phyloP scores from a whole-genome alignment of 805 yeast genomes.

The Alloascoidea hylecoeti region DNA sequence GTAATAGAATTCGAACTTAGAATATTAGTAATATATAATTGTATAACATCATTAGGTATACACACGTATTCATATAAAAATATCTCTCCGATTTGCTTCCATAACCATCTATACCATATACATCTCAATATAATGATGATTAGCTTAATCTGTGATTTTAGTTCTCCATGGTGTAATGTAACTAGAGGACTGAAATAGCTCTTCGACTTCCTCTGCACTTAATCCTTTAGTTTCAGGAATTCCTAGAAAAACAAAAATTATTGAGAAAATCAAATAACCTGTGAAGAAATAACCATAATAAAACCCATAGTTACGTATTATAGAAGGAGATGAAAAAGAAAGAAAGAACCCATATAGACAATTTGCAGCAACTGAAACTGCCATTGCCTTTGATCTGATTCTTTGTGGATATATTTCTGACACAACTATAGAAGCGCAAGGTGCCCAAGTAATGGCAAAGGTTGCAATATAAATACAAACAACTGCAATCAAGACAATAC shows the following conservation, averaged over 20 bases:
- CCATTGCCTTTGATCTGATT: conserved; percentile 61
- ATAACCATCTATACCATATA: too few relatives aligned
- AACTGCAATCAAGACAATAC: conserved; percentile 32
- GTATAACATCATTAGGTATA: too few relatives aligned
- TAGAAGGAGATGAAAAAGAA: conserved; percentile 64
- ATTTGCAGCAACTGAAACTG: conserved; percentile 61
- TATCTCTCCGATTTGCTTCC: too few relatives aligned
- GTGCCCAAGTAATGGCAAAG: conserved; percentile 81
- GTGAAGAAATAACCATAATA: conserved; percentile 62
- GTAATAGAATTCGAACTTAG: too few relatives aligned
- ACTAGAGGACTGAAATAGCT: too few relatives aligned
- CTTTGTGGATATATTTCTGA: conserved; percentile 58
- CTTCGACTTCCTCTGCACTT: conserved; percentile 74
- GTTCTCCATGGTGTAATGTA: too few relatives aligned
- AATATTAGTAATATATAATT: too few relatives aligned
- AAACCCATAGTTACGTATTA: conserved; percentile 35
- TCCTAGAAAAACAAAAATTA: conserved; percentile 58
- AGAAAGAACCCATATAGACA: conserved; percentile 70
- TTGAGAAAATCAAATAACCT: too few relatives aligned
- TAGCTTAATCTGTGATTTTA: too few relatives aligned
- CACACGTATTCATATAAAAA: too few relatives aligned
- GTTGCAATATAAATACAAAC: conserved; percentile 51
- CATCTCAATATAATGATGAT: too few relatives aligned
- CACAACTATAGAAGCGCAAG: conserved; percentile 55
- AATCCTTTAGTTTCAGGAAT: conserved; percentile 74